Evolutionary conservation across 371 early-diverging fungal species (phyloP).

Genomic region (Mortierella sp.): DNA sequence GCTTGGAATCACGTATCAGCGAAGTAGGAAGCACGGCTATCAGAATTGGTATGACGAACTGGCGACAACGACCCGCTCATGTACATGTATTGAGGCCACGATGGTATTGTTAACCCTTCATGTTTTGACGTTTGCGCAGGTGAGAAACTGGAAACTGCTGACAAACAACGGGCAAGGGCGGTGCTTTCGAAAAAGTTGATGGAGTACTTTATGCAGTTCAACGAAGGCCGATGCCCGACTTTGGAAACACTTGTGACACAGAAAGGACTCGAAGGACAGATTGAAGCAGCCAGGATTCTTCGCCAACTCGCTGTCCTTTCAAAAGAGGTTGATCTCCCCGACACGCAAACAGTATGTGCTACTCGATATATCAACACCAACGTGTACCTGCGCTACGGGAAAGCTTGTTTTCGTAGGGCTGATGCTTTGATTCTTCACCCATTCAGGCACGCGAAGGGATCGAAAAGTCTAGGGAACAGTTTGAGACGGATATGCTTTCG

Average conservation of each 20-base stretch:
- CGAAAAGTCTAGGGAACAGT: constrained; percentile 91
- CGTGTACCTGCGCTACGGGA: neutral
- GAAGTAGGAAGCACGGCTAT: constrained; percentile 97
- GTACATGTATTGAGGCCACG: too few relatives aligned
- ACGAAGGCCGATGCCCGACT: constrained; percentile 75
- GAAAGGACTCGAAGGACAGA: constrained; percentile 85
- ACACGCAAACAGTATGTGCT: constrained; percentile 71
- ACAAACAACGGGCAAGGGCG: constrained; percentile 89
- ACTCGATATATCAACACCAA: neutral
- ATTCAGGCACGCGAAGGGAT: constrained; percentile 78
- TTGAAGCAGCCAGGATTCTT: constrained; percentile 89
- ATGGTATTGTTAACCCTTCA: too few relatives aligned
- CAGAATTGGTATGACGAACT: constrained; percentile 74
- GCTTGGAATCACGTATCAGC: constrained; percentile 85
- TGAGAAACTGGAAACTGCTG: constrained; percentile 94
- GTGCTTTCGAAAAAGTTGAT: constrained; percentile 90
- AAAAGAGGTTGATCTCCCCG: constrained; percentile 88
- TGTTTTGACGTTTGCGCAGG: constrained; percentile 50
- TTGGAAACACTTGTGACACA: constrained; percentile 78
- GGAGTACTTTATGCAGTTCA: constrained; percentile 90
- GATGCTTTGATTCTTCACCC: neutral
- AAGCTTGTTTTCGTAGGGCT: too few relatives aligned
- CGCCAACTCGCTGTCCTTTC: constrained; percentile 87
- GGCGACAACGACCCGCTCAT: too few relatives aligned
- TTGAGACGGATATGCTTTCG: constrained; percentile 89